Evolutionary conservation across 2,329 filamentous ascomycete genomes (phyloP).

Genomic region (Polytolypa hystricis): DNA sequence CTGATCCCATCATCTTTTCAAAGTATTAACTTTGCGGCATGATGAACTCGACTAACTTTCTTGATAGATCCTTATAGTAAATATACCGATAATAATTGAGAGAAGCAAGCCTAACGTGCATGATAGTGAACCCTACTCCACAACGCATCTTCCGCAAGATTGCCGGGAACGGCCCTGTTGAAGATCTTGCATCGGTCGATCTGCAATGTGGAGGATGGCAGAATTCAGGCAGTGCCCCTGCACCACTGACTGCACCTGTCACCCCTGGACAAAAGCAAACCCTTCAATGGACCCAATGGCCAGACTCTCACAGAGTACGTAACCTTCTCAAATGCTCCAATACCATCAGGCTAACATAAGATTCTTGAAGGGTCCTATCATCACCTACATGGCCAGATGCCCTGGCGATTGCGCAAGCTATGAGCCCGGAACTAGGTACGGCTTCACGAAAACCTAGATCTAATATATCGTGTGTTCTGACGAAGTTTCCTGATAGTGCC

Average conservation of each 20-base stretch:
- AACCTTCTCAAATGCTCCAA: background rate
- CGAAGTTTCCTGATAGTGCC: constrained; percentile 15
- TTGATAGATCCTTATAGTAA: constrained; percentile 18
- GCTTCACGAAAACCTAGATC: constrained; percentile 9
- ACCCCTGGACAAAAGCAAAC: constrained; percentile 44
- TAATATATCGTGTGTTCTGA: background rate
- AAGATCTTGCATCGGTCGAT: constrained; percentile 43
- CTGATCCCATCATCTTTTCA: constrained; percentile 24
- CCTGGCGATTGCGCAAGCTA: constrained; percentile 43
- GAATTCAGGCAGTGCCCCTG: constrained; percentile 39
- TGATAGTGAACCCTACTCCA: constrained; percentile 26
- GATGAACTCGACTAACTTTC: constrained; percentile 9
- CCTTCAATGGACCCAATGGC: constrained; percentile 45
- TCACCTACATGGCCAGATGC: constrained; percentile 52
- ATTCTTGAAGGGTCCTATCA: constrained; percentile 33
- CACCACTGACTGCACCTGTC: constrained; percentile 42
- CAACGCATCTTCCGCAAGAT: constrained; percentile 47
- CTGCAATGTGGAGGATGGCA: constrained; percentile 40
- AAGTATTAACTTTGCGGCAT: too few species aligned
- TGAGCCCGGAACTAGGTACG: constrained; percentile 34
- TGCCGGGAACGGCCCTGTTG: constrained; percentile 48
- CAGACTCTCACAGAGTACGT: constrained; percentile 23
- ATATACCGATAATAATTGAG: constrained; percentile 17
- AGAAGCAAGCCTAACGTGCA: constrained; percentile 33
- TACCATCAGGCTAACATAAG: background rate